Conservation (phyloP, 306 rosid species). For the Ziziphus jujuba region DNA sequence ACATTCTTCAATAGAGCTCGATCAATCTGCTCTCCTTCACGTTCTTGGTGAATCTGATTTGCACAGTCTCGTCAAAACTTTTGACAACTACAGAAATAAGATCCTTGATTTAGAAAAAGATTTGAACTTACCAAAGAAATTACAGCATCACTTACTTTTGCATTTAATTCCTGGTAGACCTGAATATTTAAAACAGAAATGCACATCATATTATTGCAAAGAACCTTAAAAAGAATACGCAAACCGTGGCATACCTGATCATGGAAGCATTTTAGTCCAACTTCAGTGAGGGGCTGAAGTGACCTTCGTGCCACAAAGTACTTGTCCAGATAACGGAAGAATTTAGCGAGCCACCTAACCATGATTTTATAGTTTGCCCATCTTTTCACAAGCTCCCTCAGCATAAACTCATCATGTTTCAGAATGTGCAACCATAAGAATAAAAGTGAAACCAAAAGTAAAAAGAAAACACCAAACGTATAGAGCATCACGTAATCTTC, state of each 20-base stretch:
- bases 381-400: constrained; percentile 70
- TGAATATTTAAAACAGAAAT: constrained; percentile 31
- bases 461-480: constrained; percentile 30
- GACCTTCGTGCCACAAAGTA: constrained; percentile 44
- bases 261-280: constrained; percentile 57
- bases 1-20: constrained; percentile 52
- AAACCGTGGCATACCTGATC: constrained; percentile 51
- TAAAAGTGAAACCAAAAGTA: not conserved
- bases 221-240: constrained; percentile 1
- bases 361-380: constrained; percentile 77
- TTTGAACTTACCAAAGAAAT: constrained; percentile 50
- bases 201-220: not conserved
- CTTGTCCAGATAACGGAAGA: constrained; percentile 61
- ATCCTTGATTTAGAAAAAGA: not conserved
- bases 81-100: not conserved
- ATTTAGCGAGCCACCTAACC: constrained; percentile 64
- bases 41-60: constrained; percentile 55
- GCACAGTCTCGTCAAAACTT: constrained; percentile 1
- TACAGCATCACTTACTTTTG: constrained; percentile 62
- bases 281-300: constrained; percentile 63
- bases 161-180: constrained; percentile 64
- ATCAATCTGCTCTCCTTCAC: constrained; percentile 66
- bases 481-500: constrained; percentile 58
- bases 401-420: constrained; percentile 65
- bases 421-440: not conserved